Evolutionary conservation across 2,329 filamentous ascomycete genomes (phyloP).

Genomic region (Neonectria sp.): DNA sequence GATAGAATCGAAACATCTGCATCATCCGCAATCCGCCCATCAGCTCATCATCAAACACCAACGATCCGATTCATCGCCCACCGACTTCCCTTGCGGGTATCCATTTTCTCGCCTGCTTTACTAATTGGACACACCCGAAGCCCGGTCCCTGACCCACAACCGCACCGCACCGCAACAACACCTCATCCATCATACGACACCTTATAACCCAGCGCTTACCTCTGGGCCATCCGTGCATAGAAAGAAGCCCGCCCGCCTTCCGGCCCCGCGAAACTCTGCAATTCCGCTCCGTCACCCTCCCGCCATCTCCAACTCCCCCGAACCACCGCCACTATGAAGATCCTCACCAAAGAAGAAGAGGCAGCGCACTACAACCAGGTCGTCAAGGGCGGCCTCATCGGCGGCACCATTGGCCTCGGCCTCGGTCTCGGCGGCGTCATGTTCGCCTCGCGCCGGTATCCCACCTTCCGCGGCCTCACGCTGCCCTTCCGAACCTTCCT

Average conservation of each 20-base stretch:
- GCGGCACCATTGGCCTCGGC: conserved; percentile 77
- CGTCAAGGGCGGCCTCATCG: conserved; percentile 83
- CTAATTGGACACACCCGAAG: conserved; percentile 7
- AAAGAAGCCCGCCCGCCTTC: conserved; percentile 17
- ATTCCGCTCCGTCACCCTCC: background rate
- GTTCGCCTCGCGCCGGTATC: conserved; percentile 79
- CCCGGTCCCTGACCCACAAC: conserved; percentile 19
- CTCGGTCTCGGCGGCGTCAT: conserved; percentile 78
- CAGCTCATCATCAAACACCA: conserved; percentile 20
- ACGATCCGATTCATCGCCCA: conserved; percentile 23
- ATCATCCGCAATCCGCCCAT: conserved; percentile 7
- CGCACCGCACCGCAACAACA: conserved; percentile 20
- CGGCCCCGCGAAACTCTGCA: conserved; percentile 18
- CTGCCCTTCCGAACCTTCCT: conserved; percentile 94
- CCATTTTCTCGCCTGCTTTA: conserved; percentile 19
- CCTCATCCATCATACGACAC: conserved; percentile 32
- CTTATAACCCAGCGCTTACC: background rate
- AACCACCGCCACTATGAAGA: conserved; percentile 78
- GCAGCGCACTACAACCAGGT: conserved; percentile 86
- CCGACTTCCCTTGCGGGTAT: conserved; percentile 19
- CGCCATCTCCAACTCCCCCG: background rate
- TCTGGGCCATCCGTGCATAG: conserved; percentile 7
- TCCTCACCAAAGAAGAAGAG: conserved; percentile 96
- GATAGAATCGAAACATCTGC: background rate
- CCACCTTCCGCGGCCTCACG: conserved; percentile 85